phyloP scores from a whole-genome alignment of 2,329 filamentous ascomycete species.

The Huntiella bhutanensis region DNA sequence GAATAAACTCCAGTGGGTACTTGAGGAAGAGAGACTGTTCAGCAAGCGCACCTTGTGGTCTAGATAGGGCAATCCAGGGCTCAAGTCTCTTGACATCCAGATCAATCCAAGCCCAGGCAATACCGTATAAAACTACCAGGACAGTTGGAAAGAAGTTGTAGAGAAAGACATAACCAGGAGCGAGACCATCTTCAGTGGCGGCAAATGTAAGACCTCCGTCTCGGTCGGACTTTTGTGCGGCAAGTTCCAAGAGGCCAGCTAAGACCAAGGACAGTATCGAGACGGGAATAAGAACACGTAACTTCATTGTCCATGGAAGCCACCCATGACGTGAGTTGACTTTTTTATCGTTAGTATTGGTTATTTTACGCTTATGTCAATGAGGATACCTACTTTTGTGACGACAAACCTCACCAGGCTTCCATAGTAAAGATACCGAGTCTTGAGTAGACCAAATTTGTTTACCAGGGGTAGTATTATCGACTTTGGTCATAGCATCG shows the following conservation, averaged over 20 bases:
- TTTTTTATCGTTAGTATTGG: background rate
- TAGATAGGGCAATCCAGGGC: constrained; percentile 39
- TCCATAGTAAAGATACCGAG: too few species aligned
- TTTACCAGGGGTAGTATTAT: too few species aligned
- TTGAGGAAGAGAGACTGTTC: constrained; percentile 29
- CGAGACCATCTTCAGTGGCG: constrained; percentile 16
- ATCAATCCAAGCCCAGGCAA: constrained; percentile 41
- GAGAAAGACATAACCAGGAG: constrained; percentile 18
- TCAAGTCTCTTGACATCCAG: constrained; percentile 39
- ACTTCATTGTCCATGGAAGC: constrained; percentile 10
- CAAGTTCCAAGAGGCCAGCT: constrained; percentile 24
- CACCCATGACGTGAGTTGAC: constrained; percentile 8
- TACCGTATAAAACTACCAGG: constrained; percentile 33
- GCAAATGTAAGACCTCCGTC: constrained; percentile 24
- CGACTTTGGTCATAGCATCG: too few species aligned
- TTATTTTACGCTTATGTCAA: too few species aligned
- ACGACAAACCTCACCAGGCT: too few species aligned
- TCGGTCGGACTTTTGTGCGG: constrained; percentile 22
- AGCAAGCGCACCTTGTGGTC: constrained; percentile 22
- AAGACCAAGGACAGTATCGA: constrained; percentile 21
- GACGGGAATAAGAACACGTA: constrained; percentile 20
- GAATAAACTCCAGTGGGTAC: constrained; percentile 29
- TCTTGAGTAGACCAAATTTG: too few species aligned
- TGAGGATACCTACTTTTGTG: too few species aligned
- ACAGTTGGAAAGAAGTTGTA: constrained; percentile 37